Evolutionary conservation across 2,329 filamentous ascomycete species (phyloP).

Genomic region (Aspergillus fructus): DNA sequence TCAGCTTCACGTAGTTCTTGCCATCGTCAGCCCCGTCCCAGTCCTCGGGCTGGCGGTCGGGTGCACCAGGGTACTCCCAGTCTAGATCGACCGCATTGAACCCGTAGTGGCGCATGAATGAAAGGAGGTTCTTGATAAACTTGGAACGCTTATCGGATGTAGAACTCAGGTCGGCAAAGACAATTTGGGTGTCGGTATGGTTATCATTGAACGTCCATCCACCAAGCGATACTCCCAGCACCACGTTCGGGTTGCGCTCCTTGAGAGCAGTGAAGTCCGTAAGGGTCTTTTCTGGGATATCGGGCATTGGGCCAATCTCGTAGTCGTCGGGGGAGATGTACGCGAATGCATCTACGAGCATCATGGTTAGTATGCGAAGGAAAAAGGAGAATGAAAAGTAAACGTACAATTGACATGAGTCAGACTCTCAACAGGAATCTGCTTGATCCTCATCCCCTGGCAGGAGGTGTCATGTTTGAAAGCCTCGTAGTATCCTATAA

Average conservation of each 20-base stretch:
- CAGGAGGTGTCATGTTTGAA: conserved; percentile 6
- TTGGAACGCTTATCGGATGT: neutral
- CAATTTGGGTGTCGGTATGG: neutral
- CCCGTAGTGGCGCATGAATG: conserved; percentile 14
- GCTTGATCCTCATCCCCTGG: conserved; percentile 4
- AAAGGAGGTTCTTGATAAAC: conserved; percentile 3
- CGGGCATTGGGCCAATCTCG: conserved; percentile 3
- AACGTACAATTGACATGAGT: conserved; percentile 14
- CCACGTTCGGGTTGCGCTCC: neutral
- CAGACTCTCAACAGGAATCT: conserved; percentile 12
- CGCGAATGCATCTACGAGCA: conserved; percentile 9
- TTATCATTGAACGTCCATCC: conserved; percentile 18
- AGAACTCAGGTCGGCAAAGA: conserved; percentile 8
- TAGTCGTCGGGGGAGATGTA: conserved; percentile 7
- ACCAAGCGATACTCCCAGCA: conserved; percentile 8
- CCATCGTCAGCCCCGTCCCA: conserved; percentile 3
- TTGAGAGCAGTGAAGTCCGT: conserved; percentile 8
- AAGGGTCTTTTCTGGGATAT: neutral
- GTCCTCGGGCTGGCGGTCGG: conserved; percentile 8
- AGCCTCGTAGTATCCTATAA: conserved; percentile 19
- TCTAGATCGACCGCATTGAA: conserved; percentile 23
- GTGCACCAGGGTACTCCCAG: conserved; percentile 20
- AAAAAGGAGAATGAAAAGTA: neutral
- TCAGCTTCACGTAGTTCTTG: conserved; percentile 8
- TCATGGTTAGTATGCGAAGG: neutral